These are phyloP conservation scores for Sporisorium graminicola DNA, from an alignment of 1,284 basidiomycete genomes.

Conservation along the genomic window DNA sequence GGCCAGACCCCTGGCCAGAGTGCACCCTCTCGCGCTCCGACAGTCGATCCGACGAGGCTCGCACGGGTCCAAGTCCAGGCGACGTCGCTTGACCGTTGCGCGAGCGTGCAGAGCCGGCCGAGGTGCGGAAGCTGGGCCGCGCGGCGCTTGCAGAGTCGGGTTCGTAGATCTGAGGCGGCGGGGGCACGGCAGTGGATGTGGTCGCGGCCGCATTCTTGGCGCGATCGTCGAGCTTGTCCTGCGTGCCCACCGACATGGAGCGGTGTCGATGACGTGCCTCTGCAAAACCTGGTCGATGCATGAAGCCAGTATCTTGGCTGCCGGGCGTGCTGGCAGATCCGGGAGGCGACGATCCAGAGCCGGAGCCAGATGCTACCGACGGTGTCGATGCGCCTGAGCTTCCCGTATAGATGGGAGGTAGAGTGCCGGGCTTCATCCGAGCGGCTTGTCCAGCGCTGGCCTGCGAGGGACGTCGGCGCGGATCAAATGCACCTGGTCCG, in stretches of 20 bases:
- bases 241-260: constrained; percentile 37
- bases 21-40: constrained; percentile 52
- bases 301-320: constrained; percentile 27
- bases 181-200: neutral
- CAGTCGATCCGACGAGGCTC: constrained; percentile 58
- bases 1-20: constrained; percentile 49
- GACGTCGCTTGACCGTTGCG: constrained; percentile 39
- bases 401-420: constrained; percentile 42
- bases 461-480: constrained; percentile 36
- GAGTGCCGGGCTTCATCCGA: constrained; percentile 22
- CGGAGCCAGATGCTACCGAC: constrained; percentile 13
- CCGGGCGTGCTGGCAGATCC: constrained; percentile 24
- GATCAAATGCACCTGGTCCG: constrained; percentile 47
- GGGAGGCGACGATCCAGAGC: constrained; percentile 34
- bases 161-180: constrained; percentile 18
- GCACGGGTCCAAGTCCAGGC: constrained; percentile 48
- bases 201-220: constrained; percentile 4
- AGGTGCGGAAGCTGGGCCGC: constrained; percentile 37
- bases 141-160: constrained; percentile 11
- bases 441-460: constrained; percentile 10
- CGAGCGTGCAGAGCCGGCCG: constrained; percentile 32
- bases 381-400: constrained; percentile 12
- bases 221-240: constrained; percentile 31
- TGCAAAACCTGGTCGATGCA: constrained; percentile 43
- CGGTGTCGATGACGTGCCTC: constrained; percentile 41